These are phyloP conservation scores for Fusarium protoensiforme DNA, from an alignment of 2,329 filamentous ascomycete genomes.

Conservation along the genomic window DNA sequence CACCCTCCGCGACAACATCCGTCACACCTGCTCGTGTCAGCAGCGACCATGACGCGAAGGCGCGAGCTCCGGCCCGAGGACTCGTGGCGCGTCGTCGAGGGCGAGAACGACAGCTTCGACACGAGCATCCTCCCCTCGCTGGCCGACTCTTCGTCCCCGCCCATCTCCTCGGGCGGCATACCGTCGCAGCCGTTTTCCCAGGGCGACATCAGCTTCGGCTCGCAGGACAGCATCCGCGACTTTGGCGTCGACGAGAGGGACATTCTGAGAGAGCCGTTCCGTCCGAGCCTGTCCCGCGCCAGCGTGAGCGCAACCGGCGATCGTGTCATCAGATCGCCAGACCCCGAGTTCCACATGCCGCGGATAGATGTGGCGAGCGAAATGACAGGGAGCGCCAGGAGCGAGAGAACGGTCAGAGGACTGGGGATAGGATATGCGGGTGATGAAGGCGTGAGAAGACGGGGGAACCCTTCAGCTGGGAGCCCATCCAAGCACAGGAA, in stretches of 20 bases:
- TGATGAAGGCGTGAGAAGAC: conserved; percentile 42
- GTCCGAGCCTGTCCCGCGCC: conserved; percentile 60
- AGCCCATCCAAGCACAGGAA: conserved; percentile 42
- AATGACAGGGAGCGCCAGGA: conserved; percentile 45
- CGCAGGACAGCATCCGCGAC: conserved; percentile 67
- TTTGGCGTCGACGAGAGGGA: conserved; percentile 64
- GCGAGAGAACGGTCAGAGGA: conserved; percentile 48
- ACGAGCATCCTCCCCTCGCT: conserved; percentile 62
- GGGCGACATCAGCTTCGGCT: conserved; percentile 55
- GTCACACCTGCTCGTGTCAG: background rate
- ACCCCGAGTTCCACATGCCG: conserved; percentile 67
- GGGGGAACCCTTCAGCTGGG: conserved; percentile 22
- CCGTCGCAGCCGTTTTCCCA: conserved; percentile 61
- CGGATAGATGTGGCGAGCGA: conserved; percentile 55
- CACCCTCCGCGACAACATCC: background rate
- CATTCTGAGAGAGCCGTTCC: conserved; percentile 65
- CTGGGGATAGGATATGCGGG: conserved; percentile 30
- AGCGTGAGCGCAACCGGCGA: conserved; percentile 41
- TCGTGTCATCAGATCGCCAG: conserved; percentile 51
- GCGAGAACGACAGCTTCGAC: conserved; percentile 70
- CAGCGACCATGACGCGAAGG: conserved; percentile 34
- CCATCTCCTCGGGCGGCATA: conserved; percentile 46
- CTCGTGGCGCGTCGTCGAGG: conserved; percentile 71
- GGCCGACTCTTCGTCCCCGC: conserved; percentile 51
- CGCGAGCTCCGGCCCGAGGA: conserved; percentile 55